A percentile compares a stretch with the other conserved stretches of the same genome.
These are phyloP conservation scores for Besnoitia besnoiti DNA, from an alignment of 169 alveolate genomes.

Conservation along the genomic window DNA sequence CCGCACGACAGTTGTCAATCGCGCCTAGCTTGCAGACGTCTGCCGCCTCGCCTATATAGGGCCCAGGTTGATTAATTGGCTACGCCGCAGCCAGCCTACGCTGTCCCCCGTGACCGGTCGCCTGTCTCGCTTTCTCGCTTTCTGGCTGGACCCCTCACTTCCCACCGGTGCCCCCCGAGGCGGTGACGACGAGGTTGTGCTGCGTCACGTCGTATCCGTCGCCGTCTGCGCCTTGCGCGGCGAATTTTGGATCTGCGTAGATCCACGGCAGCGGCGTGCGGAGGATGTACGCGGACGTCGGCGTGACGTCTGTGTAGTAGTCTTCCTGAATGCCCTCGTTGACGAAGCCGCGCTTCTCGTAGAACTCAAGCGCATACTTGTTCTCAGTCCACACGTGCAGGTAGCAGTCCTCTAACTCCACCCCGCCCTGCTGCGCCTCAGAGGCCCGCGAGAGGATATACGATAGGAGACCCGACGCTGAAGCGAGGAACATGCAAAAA, in stretches of 20 bases:
- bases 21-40: no score
- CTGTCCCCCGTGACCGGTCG: no score
- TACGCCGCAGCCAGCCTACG: no score
- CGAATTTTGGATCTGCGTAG: background rate
- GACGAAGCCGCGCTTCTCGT: conserved; percentile 46
- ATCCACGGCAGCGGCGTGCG: conserved; percentile 42
- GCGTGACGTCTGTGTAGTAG: conserved; percentile 20
- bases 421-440: background rate
- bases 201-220: conserved; percentile 36
- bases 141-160: background rate
- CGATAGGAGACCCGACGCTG: conserved; percentile 29
- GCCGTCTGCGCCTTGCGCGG: background rate
- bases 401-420: background rate
- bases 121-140: background rate
- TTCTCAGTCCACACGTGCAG: conserved; percentile 40
- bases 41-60: no score
- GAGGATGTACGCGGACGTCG: conserved; percentile 23
- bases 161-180: no score
- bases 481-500: background rate
- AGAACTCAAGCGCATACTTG: background rate
- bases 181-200: conserved; percentile 29
- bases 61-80: no score
- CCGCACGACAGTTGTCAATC: no score
- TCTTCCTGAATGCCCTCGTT: conserved; percentile 3
- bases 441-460: conserved; percentile 35